Evolutionary conservation across 768 basidiomycete species (phyloP).

Genomic region (Boletus insuetus): DNA sequence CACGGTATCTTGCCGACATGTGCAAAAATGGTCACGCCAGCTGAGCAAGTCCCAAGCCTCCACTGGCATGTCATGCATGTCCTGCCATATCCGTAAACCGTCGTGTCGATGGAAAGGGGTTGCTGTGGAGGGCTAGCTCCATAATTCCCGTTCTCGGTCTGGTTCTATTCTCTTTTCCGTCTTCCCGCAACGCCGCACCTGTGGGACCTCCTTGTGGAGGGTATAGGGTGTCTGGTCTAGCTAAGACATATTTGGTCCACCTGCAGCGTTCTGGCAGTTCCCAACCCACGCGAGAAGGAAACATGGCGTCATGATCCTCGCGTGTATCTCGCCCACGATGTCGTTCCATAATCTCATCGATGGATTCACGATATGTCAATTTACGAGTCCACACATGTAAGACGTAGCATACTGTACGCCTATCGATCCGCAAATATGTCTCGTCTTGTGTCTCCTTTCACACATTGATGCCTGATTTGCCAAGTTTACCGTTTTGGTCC

Average conservation of each 20-base stretch:
- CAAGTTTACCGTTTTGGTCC: conserved; percentile 2
- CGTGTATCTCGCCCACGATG: conserved; percentile 3
- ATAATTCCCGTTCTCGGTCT: conserved; percentile 16
- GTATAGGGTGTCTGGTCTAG: conserved; percentile 13
- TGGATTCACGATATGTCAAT: conserved; percentile 10
- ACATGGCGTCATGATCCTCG: conserved; percentile 13
- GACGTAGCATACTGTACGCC: conserved; percentile 1
- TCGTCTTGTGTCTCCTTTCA: conserved; percentile 8
- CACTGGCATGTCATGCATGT: not conserved
- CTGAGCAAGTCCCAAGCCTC: not conserved
- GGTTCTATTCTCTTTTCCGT: not conserved
- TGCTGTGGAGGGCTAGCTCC: conserved; percentile 14
- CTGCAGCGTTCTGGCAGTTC: not conserved
- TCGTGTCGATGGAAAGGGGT: conserved; percentile 18
- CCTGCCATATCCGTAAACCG: conserved; percentile 15
- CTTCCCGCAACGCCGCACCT: conserved; percentile 2
- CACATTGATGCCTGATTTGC: conserved; percentile 9
- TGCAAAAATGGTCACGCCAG: not conserved
- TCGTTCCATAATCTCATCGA: conserved; percentile 21
- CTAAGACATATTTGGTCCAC: not conserved
- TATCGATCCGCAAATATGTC: conserved; percentile 16
- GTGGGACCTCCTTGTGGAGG: conserved; percentile 11
- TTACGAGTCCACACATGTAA: not conserved
- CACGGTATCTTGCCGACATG: conserved; percentile 1
- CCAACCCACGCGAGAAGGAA: conserved; percentile 1